phyloP scores from a whole-genome alignment of 192 early-diverging fungal species.

The Cladochytrium replicatum region DNA sequence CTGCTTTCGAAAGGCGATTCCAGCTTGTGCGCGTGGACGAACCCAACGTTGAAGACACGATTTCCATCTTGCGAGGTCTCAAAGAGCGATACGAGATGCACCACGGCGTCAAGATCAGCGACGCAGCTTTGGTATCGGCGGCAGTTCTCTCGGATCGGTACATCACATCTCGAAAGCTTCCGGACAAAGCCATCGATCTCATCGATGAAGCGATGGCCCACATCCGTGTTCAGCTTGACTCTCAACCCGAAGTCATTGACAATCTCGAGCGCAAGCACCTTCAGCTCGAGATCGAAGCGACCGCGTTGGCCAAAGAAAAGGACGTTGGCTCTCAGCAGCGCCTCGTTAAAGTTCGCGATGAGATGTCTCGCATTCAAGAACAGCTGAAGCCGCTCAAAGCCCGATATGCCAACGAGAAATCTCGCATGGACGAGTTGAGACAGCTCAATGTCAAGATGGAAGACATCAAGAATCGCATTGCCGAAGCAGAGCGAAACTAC shows the following conservation, averaged over 20 bases:
- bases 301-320: slow-evolving; percentile 78
- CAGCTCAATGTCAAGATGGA: slow-evolving; percentile 81
- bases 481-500: slow-evolving; percentile 72
- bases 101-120: slow-evolving; percentile 52
- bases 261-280: slow-evolving; percentile 68
- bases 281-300: slow-evolving; percentile 80
- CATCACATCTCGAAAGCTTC: slow-evolving; percentile 55
- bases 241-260: slow-evolving; percentile 82
- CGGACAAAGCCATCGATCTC: slow-evolving; percentile 59
- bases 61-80: slow-evolving; percentile 55
- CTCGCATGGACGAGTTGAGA: slow-evolving; percentile 80
- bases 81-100: slow-evolving; percentile 59
- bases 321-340: slow-evolving; percentile 61
- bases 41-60: slow-evolving; percentile 50
- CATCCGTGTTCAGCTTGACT: slow-evolving; percentile 79
- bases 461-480: slow-evolving; percentile 69
- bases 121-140: slow-evolving; percentile 49
- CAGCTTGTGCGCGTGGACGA: slow-evolving; percentile 50
- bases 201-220: slow-evolving; percentile 86
- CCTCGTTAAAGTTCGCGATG: slow-evolving; percentile 52
- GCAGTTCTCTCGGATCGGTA: slow-evolving; percentile 54
- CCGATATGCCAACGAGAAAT: slow-evolving; percentile 76
- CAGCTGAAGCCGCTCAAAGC: slow-evolving; percentile 82
- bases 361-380: slow-evolving; percentile 73
- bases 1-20: slow-evolving; percentile 56